Evolutionary conservation across 306 rosid species (phyloP).

Genomic region (Malus fusca): DNA sequence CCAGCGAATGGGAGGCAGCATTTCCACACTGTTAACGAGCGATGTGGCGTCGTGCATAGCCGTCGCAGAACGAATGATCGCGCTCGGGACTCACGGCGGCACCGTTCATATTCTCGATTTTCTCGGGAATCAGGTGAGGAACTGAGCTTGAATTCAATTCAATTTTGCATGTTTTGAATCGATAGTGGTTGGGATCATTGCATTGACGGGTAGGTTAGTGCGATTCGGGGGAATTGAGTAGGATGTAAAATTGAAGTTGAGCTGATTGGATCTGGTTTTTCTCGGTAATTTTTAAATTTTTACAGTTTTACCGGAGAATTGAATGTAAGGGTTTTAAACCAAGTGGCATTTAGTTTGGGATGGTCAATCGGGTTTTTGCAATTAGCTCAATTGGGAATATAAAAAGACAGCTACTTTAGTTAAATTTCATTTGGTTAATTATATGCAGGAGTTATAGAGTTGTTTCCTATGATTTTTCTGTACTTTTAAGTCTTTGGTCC

Average conservation of each 20-base stretch:
- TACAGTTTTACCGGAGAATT: background rate
- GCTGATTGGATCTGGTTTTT: constrained; percentile 2
- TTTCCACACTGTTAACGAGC: constrained; percentile 61
- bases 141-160: constrained; percentile 1
- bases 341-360: background rate
- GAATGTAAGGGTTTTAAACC: background rate
- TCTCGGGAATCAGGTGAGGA: constrained; percentile 87
- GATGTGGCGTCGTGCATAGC: constrained; percentile 89
- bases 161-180: background rate
- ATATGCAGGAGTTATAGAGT: background rate
- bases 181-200: background rate
- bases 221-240: background rate
- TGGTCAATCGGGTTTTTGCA: background rate
- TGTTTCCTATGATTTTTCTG: background rate
- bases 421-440: background rate
- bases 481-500: background rate
- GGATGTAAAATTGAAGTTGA: background rate
- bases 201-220: background rate
- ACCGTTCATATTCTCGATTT: constrained; percentile 84
- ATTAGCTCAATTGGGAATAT: background rate
- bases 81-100: constrained; percentile 85
- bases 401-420: background rate
- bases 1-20: constrained; percentile 97
- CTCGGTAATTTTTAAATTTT: background rate
- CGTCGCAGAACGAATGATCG: constrained; percentile 96